Percentiles rank a stretch among this genome's conserved stretches.
Conservation (phyloP, 2,329 filamentous ascomycete species). For the Sarocladium brachiariae region DNA sequence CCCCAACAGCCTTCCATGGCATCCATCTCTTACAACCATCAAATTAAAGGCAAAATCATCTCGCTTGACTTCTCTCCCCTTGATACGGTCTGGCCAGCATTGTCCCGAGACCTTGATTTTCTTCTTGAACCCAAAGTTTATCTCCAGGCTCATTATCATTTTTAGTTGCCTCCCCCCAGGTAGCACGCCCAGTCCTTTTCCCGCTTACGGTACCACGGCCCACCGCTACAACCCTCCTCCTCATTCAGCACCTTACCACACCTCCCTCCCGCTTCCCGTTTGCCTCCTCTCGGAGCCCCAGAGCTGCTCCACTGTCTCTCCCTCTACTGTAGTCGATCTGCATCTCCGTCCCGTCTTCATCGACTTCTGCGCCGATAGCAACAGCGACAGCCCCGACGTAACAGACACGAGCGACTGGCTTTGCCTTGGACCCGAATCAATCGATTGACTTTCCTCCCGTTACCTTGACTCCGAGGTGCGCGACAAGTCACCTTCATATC, state of each 20-base stretch:
- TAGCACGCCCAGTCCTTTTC: not conserved
- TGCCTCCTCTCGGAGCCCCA: conserved; percentile 3
- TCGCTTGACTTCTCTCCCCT: not conserved
- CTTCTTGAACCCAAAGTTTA: no score
- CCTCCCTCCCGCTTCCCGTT: conserved; percentile 4
- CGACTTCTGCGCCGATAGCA: not conserved
- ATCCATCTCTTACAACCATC: conserved; percentile 2
- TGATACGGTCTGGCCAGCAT: not conserved
- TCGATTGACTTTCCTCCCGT: not conserved
- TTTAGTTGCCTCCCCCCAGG: not conserved
- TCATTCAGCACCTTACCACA: not conserved
- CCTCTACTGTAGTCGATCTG: conserved; percentile 7
- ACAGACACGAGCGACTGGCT: not conserved
- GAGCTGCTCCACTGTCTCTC: conserved; percentile 3
- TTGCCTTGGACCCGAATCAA: not conserved
- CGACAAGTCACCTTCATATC: not conserved
- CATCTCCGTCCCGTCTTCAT: not conserved
- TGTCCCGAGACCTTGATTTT: not conserved
- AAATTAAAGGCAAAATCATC: conserved; percentile 7
- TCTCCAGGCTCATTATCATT: no score
- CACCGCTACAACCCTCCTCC: conserved; percentile 3
- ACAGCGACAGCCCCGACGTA: not conserved
- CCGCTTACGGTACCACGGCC: conserved; percentile 8
- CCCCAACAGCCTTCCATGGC: not conserved
- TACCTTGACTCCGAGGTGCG: not conserved